These are phyloP conservation scores for Dendrostoma leiphaemia DNA, from an alignment of 2,329 filamentous ascomycete species.

Conservation along the genomic window DNA sequence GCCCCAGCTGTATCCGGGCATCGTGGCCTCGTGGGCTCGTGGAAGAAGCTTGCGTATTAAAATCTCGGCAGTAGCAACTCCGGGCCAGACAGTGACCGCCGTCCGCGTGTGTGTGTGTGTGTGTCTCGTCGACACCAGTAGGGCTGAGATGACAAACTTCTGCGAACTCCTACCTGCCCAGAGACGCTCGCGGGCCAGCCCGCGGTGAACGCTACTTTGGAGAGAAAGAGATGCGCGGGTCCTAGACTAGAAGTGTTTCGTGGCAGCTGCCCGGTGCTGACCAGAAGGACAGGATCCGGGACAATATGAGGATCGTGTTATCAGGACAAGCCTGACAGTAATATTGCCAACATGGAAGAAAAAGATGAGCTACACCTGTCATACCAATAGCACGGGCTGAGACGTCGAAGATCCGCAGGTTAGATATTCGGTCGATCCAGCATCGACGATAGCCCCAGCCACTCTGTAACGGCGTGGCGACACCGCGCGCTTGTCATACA, in stretches of 20 bases:
- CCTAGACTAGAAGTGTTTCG: not conserved
- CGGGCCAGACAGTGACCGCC: no score
- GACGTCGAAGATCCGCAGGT: not conserved
- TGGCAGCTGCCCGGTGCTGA: not conserved
- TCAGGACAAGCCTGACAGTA: not conserved
- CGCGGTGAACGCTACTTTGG: not conserved
- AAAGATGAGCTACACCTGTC: not conserved
- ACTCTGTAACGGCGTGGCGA: not conserved
- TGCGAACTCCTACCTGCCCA: not conserved
- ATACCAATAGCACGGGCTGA: not conserved
- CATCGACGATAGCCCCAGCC: not conserved
- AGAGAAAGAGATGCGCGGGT: not conserved
- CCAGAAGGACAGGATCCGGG: not conserved
- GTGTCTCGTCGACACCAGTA: not conserved
- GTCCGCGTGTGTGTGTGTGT: no score
- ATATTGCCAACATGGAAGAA: no score
- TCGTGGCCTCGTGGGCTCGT: not conserved
- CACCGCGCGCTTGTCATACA: not conserved
- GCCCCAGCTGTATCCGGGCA: not conserved
- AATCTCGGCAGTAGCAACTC: no score
- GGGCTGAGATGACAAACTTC: not conserved
- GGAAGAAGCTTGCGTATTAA: not conserved
- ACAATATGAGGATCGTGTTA: not conserved
- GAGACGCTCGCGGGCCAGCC: not conserved
- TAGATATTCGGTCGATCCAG: constrained; percentile 4